A percentile compares a stretch with the other conserved stretches of the same genome.
Conservation (phyloP, 2,329 filamentous ascomycete genomes). For the Aspergillus piperis region DNA sequence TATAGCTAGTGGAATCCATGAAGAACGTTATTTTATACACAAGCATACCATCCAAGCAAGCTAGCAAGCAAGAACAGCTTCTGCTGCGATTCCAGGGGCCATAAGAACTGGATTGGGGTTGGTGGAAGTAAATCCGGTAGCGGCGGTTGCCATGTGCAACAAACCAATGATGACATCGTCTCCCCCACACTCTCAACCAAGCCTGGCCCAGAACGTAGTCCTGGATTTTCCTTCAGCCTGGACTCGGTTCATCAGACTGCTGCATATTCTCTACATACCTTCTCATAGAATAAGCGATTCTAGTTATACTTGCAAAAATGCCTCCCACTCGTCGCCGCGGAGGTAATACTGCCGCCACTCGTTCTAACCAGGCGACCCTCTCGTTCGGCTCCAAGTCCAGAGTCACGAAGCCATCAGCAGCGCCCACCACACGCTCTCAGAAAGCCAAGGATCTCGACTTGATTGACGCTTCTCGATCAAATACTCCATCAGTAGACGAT, state of each 20-base stretch:
- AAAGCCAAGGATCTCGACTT: conserved; percentile 36
- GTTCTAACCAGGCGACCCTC: conserved; percentile 59
- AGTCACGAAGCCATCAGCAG: conserved; percentile 58
- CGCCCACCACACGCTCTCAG: conserved; percentile 32
- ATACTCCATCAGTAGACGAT: conserved; percentile 23
- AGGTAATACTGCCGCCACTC: conserved; percentile 40
- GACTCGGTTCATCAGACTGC: neutral
- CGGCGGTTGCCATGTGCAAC: conserved; percentile 18
- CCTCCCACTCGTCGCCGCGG: conserved; percentile 43
- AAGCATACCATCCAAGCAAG: too few species aligned
- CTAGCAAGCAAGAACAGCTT: too few species aligned
- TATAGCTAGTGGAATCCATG: too few species aligned
- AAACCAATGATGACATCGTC: conserved; percentile 22
- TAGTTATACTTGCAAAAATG: conserved; percentile 34
- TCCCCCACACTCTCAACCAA: conserved; percentile 11
- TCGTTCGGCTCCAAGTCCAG: conserved; percentile 60
- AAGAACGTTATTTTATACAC: too few species aligned
- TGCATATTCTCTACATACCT: neutral
- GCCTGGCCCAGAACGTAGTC: conserved; percentile 8
- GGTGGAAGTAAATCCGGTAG: neutral
- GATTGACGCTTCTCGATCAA: conserved; percentile 39
- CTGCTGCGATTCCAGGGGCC: too few species aligned
- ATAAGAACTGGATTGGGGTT: neutral
- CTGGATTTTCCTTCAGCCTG: conserved; percentile 5
- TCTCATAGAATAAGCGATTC: neutral